Evolutionary conservation across 768 basidiomycete genomes (phyloP).

Genomic region (Suillus tomentosus): DNA sequence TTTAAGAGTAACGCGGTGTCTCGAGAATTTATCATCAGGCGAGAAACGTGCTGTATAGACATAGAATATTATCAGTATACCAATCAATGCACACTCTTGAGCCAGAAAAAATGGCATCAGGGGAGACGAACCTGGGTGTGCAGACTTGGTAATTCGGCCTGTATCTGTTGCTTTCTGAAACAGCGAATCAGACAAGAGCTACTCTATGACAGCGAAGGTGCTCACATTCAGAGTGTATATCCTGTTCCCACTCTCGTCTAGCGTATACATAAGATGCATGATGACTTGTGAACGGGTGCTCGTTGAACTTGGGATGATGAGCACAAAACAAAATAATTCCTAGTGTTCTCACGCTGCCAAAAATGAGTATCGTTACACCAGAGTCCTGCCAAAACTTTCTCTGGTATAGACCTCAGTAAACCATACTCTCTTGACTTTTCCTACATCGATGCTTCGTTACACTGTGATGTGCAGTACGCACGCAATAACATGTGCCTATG

Average conservation of each 20-base stretch:
- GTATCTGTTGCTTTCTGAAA: slow-evolving; percentile 79
- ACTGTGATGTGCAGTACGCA: too few relatives aligned
- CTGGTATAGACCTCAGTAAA: too few relatives aligned
- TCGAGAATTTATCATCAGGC: slow-evolving; percentile 98
- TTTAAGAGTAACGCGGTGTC: slow-evolving; percentile 97
- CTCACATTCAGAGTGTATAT: slow-evolving; percentile 91
- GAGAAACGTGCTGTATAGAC: slow-evolving; percentile 85
- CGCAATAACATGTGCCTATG: too few relatives aligned
- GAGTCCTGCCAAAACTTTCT: too few relatives aligned
- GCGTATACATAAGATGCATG: slow-evolving; percentile 98
- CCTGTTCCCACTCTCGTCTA: slow-evolving; percentile 76
- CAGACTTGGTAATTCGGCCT: slow-evolving; percentile 90
- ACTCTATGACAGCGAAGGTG: slow-evolving; percentile 5
- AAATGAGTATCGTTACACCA: too few relatives aligned
- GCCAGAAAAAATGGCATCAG: not conserved
- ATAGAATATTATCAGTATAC: slow-evolving; percentile 3
- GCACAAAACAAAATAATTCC: not conserved
- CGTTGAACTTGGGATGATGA: not conserved
- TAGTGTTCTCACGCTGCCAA: too few relatives aligned
- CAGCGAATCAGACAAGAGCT: slow-evolving; percentile 9
- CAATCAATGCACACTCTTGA: not conserved
- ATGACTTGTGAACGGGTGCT: not conserved
- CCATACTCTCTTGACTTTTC: too few relatives aligned
- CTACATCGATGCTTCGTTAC: too few relatives aligned
- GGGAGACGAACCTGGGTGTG: slow-evolving; percentile 81